Evolutionary conservation across 768 basidiomycete species (phyloP).

Genomic region (Mycena filopes): DNA sequence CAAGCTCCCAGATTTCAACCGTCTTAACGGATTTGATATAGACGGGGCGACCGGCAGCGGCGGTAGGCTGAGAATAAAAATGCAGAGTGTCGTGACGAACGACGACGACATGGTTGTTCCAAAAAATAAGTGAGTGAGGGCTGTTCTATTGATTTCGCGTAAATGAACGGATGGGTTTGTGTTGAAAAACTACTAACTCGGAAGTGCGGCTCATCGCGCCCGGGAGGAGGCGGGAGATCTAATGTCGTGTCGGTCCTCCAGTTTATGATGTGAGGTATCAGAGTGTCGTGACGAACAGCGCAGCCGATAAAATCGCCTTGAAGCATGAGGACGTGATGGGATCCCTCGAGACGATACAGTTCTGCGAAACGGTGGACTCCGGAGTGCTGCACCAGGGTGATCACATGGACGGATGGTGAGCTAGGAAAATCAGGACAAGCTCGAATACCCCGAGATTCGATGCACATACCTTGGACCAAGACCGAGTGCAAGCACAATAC

Average conservation of each 20-base stretch:
- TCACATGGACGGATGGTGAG: not conserved
- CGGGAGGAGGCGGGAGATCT: constrained; percentile 11
- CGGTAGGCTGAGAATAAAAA: constrained; percentile 4
- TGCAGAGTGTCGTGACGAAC: no score
- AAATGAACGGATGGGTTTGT: not conserved
- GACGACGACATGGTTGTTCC: no score
- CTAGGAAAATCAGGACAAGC: no score
- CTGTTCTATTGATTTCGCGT: not conserved
- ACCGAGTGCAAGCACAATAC: no score
- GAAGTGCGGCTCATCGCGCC: constrained; percentile 4
- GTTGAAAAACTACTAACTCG: constrained; percentile 10
- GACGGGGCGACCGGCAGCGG: no score
- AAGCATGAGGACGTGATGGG: constrained; percentile 17
- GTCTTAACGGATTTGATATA: not conserved
- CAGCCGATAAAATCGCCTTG: constrained; percentile 22
- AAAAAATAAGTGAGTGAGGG: no score
- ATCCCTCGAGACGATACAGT: constrained; percentile 7
- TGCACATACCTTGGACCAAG: no score
- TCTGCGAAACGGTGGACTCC: constrained; percentile 8
- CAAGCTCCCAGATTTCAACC: not conserved
- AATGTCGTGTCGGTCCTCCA: not conserved
- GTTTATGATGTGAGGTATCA: constrained; percentile 19
- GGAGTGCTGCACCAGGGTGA: not conserved
- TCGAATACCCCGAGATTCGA: no score
- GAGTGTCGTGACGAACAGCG: constrained; percentile 13